A percentile compares a stretch with the other conserved stretches of the same genome.
Evolutionary conservation across 192 early-diverging fungal species (phyloP).

Genomic region (Backusella luteola): DNA sequence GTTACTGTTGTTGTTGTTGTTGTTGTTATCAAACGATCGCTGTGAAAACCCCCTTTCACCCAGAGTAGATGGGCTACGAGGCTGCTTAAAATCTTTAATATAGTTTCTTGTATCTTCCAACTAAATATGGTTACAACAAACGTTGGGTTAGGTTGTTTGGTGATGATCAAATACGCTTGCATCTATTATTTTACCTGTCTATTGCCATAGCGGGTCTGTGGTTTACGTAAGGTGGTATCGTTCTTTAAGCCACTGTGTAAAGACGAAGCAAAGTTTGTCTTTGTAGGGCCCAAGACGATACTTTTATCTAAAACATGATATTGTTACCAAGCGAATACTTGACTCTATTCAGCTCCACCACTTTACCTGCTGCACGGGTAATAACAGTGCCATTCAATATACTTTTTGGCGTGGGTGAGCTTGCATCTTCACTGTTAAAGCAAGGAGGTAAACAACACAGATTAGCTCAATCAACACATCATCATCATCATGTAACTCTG

Average conservation of each 20-base stretch:
- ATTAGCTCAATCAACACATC: not conserved
- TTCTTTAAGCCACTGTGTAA: slow-evolving; percentile 49
- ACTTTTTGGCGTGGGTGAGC: slow-evolving; percentile 15
- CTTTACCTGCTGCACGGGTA: slow-evolving; percentile 22
- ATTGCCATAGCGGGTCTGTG: slow-evolving; percentile 12
- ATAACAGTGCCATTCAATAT: slow-evolving; percentile 16
- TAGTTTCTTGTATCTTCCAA: slow-evolving; percentile 14
- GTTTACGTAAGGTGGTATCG: not conserved
- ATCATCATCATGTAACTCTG: not conserved
- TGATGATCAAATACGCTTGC: not conserved
- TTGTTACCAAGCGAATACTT: too few relatives aligned
- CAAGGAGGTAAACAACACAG: not conserved
- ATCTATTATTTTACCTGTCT: slow-evolving; percentile 1
- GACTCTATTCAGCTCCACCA: too few relatives aligned
- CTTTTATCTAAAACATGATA: slow-evolving; percentile 30
- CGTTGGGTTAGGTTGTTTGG: not conserved
- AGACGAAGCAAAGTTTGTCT: slow-evolving; percentile 57
- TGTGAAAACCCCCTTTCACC: slow-evolving; percentile 36
- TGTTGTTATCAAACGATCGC: slow-evolving; percentile 10
- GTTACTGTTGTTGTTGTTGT: not conserved
- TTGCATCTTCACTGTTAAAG: slow-evolving; percentile 17
- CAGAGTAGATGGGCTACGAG: slow-evolving; percentile 27
- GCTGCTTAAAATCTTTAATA: slow-evolving; percentile 30
- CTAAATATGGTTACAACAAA: not conserved
- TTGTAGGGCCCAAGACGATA: slow-evolving; percentile 55